These are phyloP conservation scores for Ogataea neopini DNA, from an alignment of 805 yeast species.

Conservation along the genomic window DNA sequence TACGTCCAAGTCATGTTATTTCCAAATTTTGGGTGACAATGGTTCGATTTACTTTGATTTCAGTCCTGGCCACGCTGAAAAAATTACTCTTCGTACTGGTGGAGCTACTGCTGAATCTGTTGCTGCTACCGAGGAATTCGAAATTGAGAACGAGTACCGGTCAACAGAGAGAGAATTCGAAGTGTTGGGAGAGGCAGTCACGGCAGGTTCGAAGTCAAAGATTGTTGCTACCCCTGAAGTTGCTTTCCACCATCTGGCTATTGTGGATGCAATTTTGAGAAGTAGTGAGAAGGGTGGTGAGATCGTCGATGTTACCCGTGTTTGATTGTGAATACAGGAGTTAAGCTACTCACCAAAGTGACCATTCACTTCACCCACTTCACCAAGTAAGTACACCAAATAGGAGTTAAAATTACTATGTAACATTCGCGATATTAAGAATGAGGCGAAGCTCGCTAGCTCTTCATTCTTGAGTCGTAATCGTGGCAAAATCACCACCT, in stretches of 20 bases:
- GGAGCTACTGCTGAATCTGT: slow-evolving; percentile 59
- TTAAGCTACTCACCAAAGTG: too few relatives aligned
- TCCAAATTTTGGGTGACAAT: slow-evolving; percentile 74
- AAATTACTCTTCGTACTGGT: slow-evolving; percentile 43
- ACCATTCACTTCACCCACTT: too few relatives aligned
- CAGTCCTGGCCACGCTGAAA: slow-evolving; percentile 47
- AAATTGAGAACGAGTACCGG: slow-evolving; percentile 46
- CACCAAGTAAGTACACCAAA: too few relatives aligned
- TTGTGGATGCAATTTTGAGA: slow-evolving; percentile 81
- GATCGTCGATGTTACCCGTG: slow-evolving; percentile 32
- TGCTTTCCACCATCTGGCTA: slow-evolving; percentile 91
- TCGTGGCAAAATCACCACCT: too few relatives aligned
- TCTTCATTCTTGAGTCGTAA: too few relatives aligned
- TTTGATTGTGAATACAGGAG: too few relatives aligned
- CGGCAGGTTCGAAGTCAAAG: slow-evolving; percentile 23
- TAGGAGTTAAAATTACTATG: too few relatives aligned
- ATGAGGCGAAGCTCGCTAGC: too few relatives aligned
- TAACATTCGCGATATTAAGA: too few relatives aligned
- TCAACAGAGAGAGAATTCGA: slow-evolving; percentile 46
- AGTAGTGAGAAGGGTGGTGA: slow-evolving; percentile 55
- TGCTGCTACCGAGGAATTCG: slow-evolving; percentile 35
- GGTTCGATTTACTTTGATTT: slow-evolving; percentile 76
- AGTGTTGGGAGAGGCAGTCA: slow-evolving; percentile 43
- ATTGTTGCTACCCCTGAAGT: slow-evolving; percentile 57
- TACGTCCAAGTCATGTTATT: slow-evolving; percentile 62